A percentile compares a stretch with the other conserved stretches of the same genome.
Conservation (phyloP, 192 early-diverging fungal genomes). For the Backusella westeae region DNA sequence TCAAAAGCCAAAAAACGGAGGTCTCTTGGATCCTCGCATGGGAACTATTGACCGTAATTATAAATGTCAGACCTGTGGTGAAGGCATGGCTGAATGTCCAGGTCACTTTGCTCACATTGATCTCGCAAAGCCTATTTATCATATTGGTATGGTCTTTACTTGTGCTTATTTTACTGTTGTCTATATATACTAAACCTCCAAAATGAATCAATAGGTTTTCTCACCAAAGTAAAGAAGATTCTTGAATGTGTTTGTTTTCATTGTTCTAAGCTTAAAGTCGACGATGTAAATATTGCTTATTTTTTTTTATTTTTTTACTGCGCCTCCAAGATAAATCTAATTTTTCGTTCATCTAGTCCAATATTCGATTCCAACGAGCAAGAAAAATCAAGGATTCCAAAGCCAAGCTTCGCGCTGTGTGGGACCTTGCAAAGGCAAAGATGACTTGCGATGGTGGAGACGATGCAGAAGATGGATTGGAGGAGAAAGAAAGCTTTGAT, state of each 20-base stretch:
- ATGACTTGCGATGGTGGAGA: slow-evolving; percentile 80
- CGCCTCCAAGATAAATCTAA: not conserved
- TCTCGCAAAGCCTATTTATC: slow-evolving; percentile 93
- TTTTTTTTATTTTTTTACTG: not conserved
- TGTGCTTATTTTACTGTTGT: not conserved
- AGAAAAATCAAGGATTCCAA: slow-evolving; percentile 67
- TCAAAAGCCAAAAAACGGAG: slow-evolving; percentile 80
- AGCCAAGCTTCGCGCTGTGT: slow-evolving; percentile 76
- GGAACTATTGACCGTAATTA: slow-evolving; percentile 97
- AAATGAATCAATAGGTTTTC: slow-evolving; percentile 61
- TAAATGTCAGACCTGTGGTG: slow-evolving; percentile 95
- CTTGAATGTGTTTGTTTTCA: slow-evolving; percentile 95
- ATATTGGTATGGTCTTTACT: slow-evolving; percentile 63
- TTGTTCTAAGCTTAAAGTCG: slow-evolving; percentile 92
- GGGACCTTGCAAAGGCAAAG: slow-evolving; percentile 83
- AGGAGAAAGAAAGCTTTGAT: slow-evolving; percentile 44
- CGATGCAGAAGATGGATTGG: slow-evolving; percentile 59
- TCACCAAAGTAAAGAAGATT: slow-evolving; percentile 93
- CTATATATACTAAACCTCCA: too few species aligned
- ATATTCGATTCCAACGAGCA: slow-evolving; percentile 64
- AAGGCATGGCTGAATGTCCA: slow-evolving; percentile 93
- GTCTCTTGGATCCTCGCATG: slow-evolving; percentile 91
- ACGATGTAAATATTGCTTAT: slow-evolving; percentile 52
- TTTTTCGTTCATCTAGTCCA: slow-evolving; percentile 43
- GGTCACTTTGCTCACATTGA: slow-evolving; percentile 99